Conservation (phyloP, 1,284 basidiomycete species). For the Malassezia dermatis region DNA sequence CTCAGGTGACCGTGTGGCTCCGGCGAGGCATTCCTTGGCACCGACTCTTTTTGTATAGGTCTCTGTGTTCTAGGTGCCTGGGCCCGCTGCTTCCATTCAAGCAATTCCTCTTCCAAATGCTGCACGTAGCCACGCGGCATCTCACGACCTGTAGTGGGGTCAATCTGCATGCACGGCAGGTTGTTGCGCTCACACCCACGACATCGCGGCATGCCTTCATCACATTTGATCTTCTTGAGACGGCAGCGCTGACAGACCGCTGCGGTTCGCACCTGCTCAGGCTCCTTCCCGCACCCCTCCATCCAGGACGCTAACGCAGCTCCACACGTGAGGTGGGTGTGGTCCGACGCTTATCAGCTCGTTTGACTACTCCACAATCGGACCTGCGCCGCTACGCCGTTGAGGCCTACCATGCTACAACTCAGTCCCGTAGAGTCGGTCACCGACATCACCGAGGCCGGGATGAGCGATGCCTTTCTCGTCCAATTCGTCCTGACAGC, state of each 20-base stretch:
- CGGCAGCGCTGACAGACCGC: not conserved
- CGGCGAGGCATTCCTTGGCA: not conserved
- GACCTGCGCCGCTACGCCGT: not conserved
- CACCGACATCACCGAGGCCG: not conserved
- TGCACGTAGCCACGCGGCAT: not conserved
- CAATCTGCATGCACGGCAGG: not conserved
- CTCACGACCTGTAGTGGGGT: not conserved
- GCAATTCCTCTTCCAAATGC: not conserved
- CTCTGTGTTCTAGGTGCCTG: not conserved
- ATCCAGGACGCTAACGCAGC: not conserved
- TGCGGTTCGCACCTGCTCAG: not conserved
- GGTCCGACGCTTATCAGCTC: no score
- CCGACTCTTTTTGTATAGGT: not conserved
- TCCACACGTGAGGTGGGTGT: not conserved
- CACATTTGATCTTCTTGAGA: not conserved
- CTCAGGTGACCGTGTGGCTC: not conserved
- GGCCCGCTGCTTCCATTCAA: not conserved
- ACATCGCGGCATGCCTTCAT: not conserved
- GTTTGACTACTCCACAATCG: not conserved
- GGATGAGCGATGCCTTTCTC: not conserved
- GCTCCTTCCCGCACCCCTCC: not conserved
- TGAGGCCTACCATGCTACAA: not conserved
- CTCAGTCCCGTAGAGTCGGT: not conserved
- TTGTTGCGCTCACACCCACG: not conserved
- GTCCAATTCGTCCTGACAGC: not conserved